These are phyloP conservation scores for Nannizziopsis arthrosporioides DNA, from an alignment of 2,329 filamentous ascomycete species.

Conservation along the genomic window DNA sequence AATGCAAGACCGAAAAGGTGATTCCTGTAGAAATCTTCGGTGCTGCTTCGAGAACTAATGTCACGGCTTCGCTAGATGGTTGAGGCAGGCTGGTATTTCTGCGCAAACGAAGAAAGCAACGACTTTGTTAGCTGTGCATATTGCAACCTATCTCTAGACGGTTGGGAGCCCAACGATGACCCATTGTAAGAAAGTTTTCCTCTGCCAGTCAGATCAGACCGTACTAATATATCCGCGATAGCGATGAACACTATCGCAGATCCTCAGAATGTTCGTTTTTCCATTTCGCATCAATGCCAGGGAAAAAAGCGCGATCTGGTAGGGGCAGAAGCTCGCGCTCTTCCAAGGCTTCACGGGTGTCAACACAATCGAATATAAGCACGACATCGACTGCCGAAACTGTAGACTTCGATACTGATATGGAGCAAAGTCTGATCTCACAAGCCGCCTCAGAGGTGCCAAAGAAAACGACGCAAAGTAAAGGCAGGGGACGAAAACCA, in stretches of 20 bases:
- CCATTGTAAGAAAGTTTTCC: constrained; percentile 52
- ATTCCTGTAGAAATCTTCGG: constrained; percentile 14
- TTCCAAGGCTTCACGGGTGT: constrained; percentile 60
- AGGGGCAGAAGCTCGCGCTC: constrained; percentile 42
- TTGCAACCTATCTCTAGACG: constrained; percentile 78
- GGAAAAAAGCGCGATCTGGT: constrained; percentile 40
- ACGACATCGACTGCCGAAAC: constrained; percentile 35
- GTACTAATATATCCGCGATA: constrained; percentile 28
- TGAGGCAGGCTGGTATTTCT: constrained; percentile 88
- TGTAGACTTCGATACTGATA: constrained; percentile 37
- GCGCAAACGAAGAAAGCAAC: constrained; percentile 67
- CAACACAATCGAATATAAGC: constrained; percentile 39
- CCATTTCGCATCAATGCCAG: constrained; percentile 50
- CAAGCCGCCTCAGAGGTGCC: constrained; percentile 45
- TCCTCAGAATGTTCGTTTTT: constrained; percentile 78
- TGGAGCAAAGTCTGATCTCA: constrained; percentile 48
- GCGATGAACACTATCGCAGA: constrained; percentile 74
- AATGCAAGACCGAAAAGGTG: constrained; percentile 79
- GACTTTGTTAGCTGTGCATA: constrained; percentile 89
- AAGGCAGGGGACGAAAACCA: constrained; percentile 24
- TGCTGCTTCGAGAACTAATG: constrained; percentile 5
- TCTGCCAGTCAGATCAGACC: constrained; percentile 14
- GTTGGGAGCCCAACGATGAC: constrained; percentile 88
- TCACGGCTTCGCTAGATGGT: constrained; percentile 50
- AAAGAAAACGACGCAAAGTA: constrained; percentile 30